Evolutionary conservation across 176 grass and related monocot species (phyloP).

Genomic region (Poa annua): DNA sequence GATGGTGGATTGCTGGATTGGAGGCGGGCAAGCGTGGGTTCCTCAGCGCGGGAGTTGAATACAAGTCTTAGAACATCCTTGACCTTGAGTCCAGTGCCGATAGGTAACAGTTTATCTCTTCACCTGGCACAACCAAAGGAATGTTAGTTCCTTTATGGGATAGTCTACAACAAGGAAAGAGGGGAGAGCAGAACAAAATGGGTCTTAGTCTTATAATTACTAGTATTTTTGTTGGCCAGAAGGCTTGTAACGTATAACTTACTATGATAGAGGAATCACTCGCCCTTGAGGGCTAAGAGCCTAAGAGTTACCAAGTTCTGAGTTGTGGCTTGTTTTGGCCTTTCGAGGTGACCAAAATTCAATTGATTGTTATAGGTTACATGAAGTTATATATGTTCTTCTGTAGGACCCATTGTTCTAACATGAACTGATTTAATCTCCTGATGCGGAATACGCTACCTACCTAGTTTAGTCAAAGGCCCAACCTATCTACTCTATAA

Average conservation of each 20-base stretch:
- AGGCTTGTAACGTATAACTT: no score
- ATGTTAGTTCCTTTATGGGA: constrained; percentile 91
- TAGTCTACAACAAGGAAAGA: constrained; percentile 49
- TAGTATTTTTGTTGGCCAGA: no score
- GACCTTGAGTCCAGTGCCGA: constrained; percentile 81
- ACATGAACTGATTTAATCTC: neutral
- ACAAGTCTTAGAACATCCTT: constrained; percentile 73
- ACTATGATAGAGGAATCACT: no score
- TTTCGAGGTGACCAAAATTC: neutral
- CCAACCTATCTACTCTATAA: neutral
- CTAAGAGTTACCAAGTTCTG: neutral
- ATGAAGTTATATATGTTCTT: neutral
- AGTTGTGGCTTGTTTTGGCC: neutral
- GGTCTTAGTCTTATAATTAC: neutral
- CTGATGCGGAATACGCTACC: neutral
- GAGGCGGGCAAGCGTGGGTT: no score
- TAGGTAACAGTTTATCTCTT: constrained; percentile 83
- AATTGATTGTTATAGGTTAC: neutral
- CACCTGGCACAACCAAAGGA: constrained; percentile 85
- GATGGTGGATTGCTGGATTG: no score
- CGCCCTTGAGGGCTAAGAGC: neutral
- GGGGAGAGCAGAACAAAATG: neutral
- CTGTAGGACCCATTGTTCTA: neutral
- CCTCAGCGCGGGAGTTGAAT: no score
- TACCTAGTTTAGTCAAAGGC: neutral